Conservation (phyloP, 73 alveolate genomes). For the Durusdinium trenchii region DNA sequence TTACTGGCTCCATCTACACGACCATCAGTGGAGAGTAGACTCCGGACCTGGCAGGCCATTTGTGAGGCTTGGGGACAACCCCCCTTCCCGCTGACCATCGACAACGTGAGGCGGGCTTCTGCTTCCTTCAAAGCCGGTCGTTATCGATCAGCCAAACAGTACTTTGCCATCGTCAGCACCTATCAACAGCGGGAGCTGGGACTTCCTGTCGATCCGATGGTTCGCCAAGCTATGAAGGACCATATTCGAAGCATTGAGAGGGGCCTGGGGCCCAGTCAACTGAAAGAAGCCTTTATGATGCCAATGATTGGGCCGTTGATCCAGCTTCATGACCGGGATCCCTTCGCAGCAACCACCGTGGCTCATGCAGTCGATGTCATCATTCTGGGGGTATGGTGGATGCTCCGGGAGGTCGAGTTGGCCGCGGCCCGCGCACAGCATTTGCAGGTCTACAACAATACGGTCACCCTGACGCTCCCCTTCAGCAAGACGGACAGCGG, state of each 20-base stretch:
- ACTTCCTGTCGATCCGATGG: not conserved
- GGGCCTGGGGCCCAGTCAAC: slow-evolving; percentile 1
- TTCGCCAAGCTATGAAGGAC: not conserved
- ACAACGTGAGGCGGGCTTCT: not conserved
- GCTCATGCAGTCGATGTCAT: not conserved
- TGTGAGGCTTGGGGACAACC: not conserved
- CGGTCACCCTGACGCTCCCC: not conserved
- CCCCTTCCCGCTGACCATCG: not conserved
- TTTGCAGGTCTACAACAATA: not conserved
- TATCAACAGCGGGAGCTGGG: not conserved
- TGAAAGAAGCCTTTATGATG: not conserved
- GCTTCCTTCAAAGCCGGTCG: not conserved
- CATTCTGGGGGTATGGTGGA: not conserved
- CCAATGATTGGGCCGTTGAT: not conserved
- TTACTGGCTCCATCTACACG: not conserved
- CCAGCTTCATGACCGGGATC: not conserved
- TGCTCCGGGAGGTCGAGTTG: slow-evolving; percentile 27
- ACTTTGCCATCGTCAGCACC: not conserved
- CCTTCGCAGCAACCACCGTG: not conserved
- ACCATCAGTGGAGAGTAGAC: not conserved
- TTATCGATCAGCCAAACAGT: not conserved
- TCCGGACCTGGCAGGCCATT: not conserved
- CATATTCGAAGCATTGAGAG: not conserved
- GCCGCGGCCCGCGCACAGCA: not conserved
- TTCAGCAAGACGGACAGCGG: not conserved